Conservation (phyloP, 1,139 yeast genomes). For the Geotrichum siamense region DNA sequence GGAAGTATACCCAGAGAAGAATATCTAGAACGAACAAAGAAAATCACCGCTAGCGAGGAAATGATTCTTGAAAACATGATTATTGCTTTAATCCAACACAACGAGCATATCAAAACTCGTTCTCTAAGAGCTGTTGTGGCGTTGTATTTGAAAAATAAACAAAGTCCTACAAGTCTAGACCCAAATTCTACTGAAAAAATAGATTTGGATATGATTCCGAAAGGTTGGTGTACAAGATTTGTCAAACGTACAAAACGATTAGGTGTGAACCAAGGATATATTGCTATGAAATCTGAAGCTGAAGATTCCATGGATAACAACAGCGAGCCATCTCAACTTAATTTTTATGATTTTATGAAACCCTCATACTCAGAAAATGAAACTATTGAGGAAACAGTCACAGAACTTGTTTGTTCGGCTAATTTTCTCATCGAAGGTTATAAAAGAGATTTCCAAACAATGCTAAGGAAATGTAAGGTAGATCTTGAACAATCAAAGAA, state of each 20-base stretch:
- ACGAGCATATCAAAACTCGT: conserved; percentile 13
- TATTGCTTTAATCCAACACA: conserved; percentile 11
- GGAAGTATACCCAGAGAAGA: conserved; percentile 16
- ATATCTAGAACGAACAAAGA: conserved; percentile 14
- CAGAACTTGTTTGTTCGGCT: conserved; percentile 12
- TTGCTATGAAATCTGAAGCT: not conserved
- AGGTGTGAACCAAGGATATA: conserved; percentile 2
- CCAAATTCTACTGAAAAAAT: not conserved
- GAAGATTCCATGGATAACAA: not conserved
- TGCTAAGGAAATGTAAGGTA: not conserved
- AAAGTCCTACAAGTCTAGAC: conserved; percentile 1
- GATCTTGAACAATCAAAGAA: not conserved
- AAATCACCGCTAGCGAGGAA: conserved; percentile 14
- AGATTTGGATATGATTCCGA: conserved; percentile 11
- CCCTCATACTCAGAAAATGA: conserved; percentile 10
- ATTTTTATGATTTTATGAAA: conserved; percentile 11
- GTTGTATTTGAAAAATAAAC: conserved; percentile 10
- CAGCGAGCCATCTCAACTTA: not conserved
- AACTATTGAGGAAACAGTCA: conserved; percentile 13
- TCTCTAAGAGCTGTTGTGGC: conserved; percentile 15
- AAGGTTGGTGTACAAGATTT: conserved; percentile 17
- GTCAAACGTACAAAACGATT: conserved; percentile 9
- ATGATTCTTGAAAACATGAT: conserved; percentile 13
- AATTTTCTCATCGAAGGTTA: conserved; percentile 12
- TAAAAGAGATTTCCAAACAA: conserved; percentile 5